phyloP scores from a whole-genome alignment of 345 rosid species.

The Ailanthus altissimus region DNA sequence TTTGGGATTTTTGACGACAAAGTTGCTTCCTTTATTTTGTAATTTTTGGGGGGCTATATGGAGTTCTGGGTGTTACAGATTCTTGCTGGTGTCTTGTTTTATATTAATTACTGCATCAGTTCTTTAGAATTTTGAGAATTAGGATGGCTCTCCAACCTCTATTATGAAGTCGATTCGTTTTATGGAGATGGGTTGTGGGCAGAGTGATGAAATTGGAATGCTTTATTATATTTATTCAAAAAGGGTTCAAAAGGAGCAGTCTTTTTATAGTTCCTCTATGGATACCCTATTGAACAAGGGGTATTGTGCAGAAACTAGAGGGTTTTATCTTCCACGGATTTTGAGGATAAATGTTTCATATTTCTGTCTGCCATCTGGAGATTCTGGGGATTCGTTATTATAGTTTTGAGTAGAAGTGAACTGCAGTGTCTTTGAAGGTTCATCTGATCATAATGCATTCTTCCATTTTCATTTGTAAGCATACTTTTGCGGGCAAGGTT shows the following conservation, averaged over 20 bases:
- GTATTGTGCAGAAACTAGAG: not conserved
- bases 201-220: not conserved
- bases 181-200: not conserved
- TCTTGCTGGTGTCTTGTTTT: not conserved
- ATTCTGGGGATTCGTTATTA: not conserved
- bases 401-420: not conserved
- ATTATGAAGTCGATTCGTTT: not conserved
- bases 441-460: not conserved
- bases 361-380: not conserved
- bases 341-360: not conserved
- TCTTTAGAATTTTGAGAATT: not conserved
- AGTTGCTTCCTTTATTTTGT: not conserved
- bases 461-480: not conserved
- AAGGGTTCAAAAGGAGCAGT: not conserved
- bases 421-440: not conserved
- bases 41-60: not conserved
- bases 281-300: not conserved
- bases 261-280: too few relatives aligned
- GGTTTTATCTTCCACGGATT: not conserved
- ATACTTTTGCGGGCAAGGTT: not conserved
- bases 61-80: not conserved
- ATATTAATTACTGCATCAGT: not conserved
- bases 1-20: not conserved
- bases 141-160: not conserved
- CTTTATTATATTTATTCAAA: not conserved